Evolutionary conservation across 225 moss, liverwort and hornwort genomes (phyloP), one percentile per base, ranked within the genome.

Genomic region (Physcomitrellopsis africana): DNA sequence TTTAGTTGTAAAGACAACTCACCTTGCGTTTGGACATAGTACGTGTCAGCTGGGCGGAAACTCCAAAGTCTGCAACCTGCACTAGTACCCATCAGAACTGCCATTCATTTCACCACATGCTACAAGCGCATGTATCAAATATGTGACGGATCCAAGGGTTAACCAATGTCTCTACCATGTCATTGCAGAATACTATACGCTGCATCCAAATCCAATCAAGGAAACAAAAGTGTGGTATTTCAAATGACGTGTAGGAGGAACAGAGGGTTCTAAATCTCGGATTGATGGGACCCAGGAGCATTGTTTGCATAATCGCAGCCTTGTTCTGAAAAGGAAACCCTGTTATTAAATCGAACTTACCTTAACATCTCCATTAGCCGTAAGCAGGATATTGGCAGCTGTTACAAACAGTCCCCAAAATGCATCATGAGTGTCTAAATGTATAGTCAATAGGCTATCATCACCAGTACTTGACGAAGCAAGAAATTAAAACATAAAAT

Each of bases 31-130:
- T 97, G 43, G 96, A 93, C 60, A 97, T 83, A 13, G 96, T 97
- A 62, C 96, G 94, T 51, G 96, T 97, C 68, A 97, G 81, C 82
- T 97, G 94, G 60, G 96, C 96, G 70, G 96, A 97, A 80, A 97
- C 96, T 83, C 96, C 96, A 69, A 97, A 97, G 82, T 97, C 96
- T 91, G 94, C 96, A 87, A 97, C 96, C 96, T 96, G 93, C 80
- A 82, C 68, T 68, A 70, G 74, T 41, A 86, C 76, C 72, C 76
- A 84, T 86, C 86, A 87, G 85, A 75, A 65, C 42, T 72, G 79
- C 52, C 74, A 76, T 72, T 69, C 15, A 65, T 68, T 56, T 75
- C 13, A 51, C 47, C 58, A 61, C 67, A 65, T 17, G 77, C 63
- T 72, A 72, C 32, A 68, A 15, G 52, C 43, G 22, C 19, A 19